Evolutionary conservation across 305 asterid genomes (phyloP), one percentile per base, ranked within the genome.

Genomic region (Euphrasia arctica): DNA sequence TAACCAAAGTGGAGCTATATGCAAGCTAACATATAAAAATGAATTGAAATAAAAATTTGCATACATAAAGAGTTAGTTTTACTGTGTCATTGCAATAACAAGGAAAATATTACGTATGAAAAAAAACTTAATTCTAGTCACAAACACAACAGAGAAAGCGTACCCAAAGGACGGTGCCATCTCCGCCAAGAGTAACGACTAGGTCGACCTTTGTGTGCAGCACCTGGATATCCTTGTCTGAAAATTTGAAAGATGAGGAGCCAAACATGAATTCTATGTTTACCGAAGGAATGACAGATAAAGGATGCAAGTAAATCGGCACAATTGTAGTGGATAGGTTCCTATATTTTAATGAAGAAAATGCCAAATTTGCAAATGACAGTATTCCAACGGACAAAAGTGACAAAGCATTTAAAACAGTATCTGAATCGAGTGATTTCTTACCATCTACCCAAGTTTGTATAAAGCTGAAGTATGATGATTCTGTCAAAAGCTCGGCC

Each of bases 141-240:
- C 57, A 63, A n/a, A 5, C n/a, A 52, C 22, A 4, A 61, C 25
- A 31, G 29, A 64, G 64, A 29, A 52, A 57, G 72, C 91, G 14
- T 82, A 86, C 95, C 95, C 95, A 86, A 70, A 86, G 95, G 76
- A 86, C 91, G 0, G 95, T 86, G 66, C 95, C 95, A 72, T 86
- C 95, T 65, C 95, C 95, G 36, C 95, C 95, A 48, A 86, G 83
- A 70, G 91, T 86, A 54, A 84, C 84, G 52, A 86, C 70, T 57
- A 86, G 83, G 71, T 86, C 95, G 65, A 86, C 89, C 73, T 82
- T 86, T 48, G 75, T 72, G 70, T 86, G 95, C 80, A 86, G 66
- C 65, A 63, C 75, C 79, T 71, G 77, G 52, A 75, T 72, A 63
- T 84, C 95, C 62, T 82, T 70, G 36, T 80, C 95, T 86, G 70